A percentile compares a stretch with the other conserved stretches of the same genome.
Evolutionary conservation across 768 basidiomycete genomes (phyloP).

Genomic region (Lactarius hatsudake): DNA sequence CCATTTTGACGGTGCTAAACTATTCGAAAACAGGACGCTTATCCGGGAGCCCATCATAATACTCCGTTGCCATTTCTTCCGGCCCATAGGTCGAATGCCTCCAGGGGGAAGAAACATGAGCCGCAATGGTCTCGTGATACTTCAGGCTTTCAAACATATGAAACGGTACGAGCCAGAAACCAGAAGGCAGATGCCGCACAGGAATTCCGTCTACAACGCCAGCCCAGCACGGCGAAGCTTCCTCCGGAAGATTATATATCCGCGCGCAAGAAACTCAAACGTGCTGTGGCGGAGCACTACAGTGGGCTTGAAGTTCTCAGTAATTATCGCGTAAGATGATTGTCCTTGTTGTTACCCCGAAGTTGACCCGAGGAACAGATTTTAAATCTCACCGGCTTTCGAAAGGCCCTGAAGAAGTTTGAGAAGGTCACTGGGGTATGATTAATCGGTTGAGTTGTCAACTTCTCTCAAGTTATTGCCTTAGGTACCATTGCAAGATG

Average conservation of each 20-base stretch:
- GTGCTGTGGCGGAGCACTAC: slow-evolving; percentile 83
- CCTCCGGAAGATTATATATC: slow-evolving; percentile 78
- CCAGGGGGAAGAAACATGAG: neutral
- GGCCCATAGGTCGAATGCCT: neutral
- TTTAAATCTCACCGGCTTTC: slow-evolving; percentile 86
- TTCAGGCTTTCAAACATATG: neutral
- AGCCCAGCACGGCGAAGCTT: slow-evolving; percentile 19
- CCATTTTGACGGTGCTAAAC: neutral
- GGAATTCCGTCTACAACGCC: slow-evolving; percentile 6
- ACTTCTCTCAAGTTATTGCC: neutral
- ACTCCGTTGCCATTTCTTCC: neutral
- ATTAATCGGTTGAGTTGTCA: neutral
- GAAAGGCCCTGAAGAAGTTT: slow-evolving; percentile 84
- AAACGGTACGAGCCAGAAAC: neutral
- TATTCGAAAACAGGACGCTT: slow-evolving; percentile 4
- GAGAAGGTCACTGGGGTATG: slow-evolving; percentile 71
- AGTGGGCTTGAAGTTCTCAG: slow-evolving; percentile 79
- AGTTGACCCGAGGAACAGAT: slow-evolving; percentile 44
- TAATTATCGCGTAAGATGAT: slow-evolving; percentile 71
- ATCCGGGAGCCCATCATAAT: slow-evolving; percentile 6
- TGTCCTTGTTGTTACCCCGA: slow-evolving; percentile 11
- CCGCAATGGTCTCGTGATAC: neutral
- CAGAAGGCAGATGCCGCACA: slow-evolving; percentile 9
- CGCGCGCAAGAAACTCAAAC: slow-evolving; percentile 83
- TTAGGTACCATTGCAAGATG: slow-evolving; percentile 65